Base-by-base conservation (phyloP, 768 basidiomycete species). In the Leucosporidium scottii region DNA sequence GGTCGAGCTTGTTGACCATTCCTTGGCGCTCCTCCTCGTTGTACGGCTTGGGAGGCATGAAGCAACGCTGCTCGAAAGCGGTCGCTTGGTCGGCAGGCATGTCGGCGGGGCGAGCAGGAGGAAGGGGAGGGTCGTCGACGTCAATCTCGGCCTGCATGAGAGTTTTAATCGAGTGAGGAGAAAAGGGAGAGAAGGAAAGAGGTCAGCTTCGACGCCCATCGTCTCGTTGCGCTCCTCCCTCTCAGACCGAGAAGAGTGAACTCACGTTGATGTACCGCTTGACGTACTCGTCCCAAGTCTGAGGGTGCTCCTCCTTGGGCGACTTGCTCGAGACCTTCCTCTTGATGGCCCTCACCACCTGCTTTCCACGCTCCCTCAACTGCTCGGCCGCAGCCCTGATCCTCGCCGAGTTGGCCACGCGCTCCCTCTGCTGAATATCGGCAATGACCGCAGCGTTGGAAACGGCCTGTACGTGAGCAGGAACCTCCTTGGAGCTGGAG, bases 1-100 rank as follows among this genome's bases (percentile, higher is more conserved):
- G 54, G 39, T 74, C 73, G 48, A 74, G 68, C 44, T 68, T 55
- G 31, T 67, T 65, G 64, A 74, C 61, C 20, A 71, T 66, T 39
- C 65, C 60, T 54, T 74, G 73, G 1, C 73, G 62, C 10, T 62
- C 62, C 12, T 39, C n/a, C 50, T 74, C 67, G 64, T 74, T 64
- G 3, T 28, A 23, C 1, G 68, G 70, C 31, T 56, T 50, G 4
- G 73, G 73, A 5, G 70, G 68, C 25, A 21, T 2, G 36, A 50
- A 66, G 28, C 8, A 48, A 21, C 61, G 34, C 5, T 58, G 25
- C 53, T 74, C 63, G 55, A 30, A 69, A 0, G 68, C 63, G 4
- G 67, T 67, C 2, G 13, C 47, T 1, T 69, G 59, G 3, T 15
- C 55, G 51, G 23, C 27, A 9, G n/a, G 51, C 51, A 53, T 23